Evolutionary conservation across 257 asterid genomes (phyloP), one percentile per base, ranked within the genome.

Genomic region (Paulownia fortunei): DNA sequence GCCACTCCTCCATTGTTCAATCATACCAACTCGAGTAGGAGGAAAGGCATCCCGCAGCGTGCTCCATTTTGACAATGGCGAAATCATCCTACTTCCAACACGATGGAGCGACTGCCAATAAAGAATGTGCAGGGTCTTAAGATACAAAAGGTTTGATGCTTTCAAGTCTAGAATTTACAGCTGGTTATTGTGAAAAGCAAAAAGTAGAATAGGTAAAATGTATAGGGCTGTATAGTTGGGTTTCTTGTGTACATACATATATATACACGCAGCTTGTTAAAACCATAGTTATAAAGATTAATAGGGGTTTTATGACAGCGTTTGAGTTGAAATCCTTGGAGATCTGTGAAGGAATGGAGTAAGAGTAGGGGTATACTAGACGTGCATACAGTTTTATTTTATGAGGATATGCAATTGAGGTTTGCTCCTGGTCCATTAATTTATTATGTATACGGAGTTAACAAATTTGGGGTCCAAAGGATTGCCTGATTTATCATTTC

Each of bases 41-140:
- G 97, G 73, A 92, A 92, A 70, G 96, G 97, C 59, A 59, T 87
- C 36, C 97, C 97, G 0, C 97, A 84, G 58, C 92, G 97, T 2
- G 88, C 97, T 34, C 97, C 97, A 0, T 88, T 91, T 34, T 91
- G 73, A 88, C 21, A 0, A 13, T n/a, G n/a, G n/a, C n/a, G n/a
- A n/a, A n/a, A n/a, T n/a, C n/a, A n/a, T n/a, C n/a, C n/a, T n/a
- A n/a, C n/a, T n/a, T n/a, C n/a, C n/a, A n/a, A n/a, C n/a, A n/a
- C n/a, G n/a, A n/a, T n/a, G n/a, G n/a, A n/a, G n/a, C n/a, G n/a
- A n/a, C n/a, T n/a, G n/a, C n/a, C n/a, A n/a, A n/a, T n/a, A n/a
- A n/a, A n/a, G 8, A 55, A 51, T 5, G 59, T 51, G 23, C 7
- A 51, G 59, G 59, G 10, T 51, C 4, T 51, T 6, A 0, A 55